phyloP scores from a whole-genome alignment of 2,329 filamentous ascomycete species.

The Colletotrichum siamense region DNA sequence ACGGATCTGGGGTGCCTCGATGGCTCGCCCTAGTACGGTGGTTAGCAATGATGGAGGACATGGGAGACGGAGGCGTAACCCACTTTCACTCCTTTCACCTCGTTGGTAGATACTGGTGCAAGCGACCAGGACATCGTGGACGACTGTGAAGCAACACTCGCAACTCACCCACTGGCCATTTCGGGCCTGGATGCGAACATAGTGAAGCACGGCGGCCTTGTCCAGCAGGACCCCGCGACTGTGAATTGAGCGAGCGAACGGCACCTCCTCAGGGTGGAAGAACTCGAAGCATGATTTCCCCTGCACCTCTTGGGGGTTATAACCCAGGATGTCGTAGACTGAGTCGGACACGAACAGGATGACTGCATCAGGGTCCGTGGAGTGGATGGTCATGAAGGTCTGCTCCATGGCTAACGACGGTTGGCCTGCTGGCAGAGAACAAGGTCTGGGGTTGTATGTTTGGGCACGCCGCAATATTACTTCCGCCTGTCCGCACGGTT shows the following conservation, averaged over 20 bases:
- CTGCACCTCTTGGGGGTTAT: constrained; percentile 76
- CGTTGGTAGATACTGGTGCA: constrained; percentile 80
- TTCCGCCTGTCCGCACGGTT: background rate
- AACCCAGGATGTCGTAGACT: constrained; percentile 82
- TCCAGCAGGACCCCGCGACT: constrained; percentile 77
- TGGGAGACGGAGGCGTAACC: constrained; percentile 23
- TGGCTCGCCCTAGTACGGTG: constrained; percentile 64
- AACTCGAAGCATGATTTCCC: constrained; percentile 84
- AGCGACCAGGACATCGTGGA: constrained; percentile 86
- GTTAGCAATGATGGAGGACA: background rate
- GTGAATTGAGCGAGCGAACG: constrained; percentile 75
- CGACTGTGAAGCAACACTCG: constrained; percentile 89
- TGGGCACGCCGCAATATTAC: background rate
- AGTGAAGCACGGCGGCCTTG: constrained; percentile 84
- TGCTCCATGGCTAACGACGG: constrained; percentile 67
- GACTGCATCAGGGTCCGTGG: constrained; percentile 76
- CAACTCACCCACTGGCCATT: constrained; percentile 78
- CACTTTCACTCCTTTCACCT: constrained; percentile 77
- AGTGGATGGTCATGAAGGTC: constrained; percentile 89
- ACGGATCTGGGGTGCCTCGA: constrained; percentile 79
- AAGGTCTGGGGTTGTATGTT: constrained; percentile 4
- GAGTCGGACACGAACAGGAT: constrained; percentile 87
- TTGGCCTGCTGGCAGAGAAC: background rate
- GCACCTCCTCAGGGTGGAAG: constrained; percentile 83
- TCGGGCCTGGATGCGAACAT: constrained; percentile 73